Evolutionary conservation across 2,329 filamentous ascomycete genomes (phyloP), one percentile per base, ranked within the genome.

Genomic region (Aspergillus sclerotialis): DNA sequence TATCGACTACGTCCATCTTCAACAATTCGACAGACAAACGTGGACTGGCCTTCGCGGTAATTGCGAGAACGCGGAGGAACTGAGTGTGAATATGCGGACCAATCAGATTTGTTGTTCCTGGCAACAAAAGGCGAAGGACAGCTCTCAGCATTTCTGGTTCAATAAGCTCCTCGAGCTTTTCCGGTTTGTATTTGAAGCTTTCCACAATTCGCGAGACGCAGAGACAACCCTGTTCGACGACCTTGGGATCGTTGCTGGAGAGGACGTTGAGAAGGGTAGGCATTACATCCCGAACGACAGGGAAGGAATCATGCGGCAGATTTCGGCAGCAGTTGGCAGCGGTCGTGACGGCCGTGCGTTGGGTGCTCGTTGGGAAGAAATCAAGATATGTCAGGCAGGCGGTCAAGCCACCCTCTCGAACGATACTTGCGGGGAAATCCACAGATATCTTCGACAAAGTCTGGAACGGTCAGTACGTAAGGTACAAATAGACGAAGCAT

Each of bases 291-390:
- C 82, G 79, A 31, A 98, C 84, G 7, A 93, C 89, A 1, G 80
- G 71, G 55, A 98, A 98, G 0, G 87, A 93, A 52, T 96, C 92
- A 49, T 90, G 83, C 1, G 89, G 86, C 12, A 98, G 92, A 55
- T 95, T 95, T 43, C 92, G 84, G 60, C 93, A 98, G 67, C 92
- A 98, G 56, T 98, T 98, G 36, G 92, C 93, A 7, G 93, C 92
- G 9, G 90, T 98, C 3, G 89, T 96, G 6, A 98, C 92, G 5
- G 92, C 92, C 10, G 90, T 95, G 45, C 92, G 79, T 63, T 98
- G 92, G 2, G 92, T 96, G 60, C 90, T 92, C 0, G 92, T 98
- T 11, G 90, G 84, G 53, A 98, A 98, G 64, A 98, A 98, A 58
- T 98, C 92, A 38, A 98, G 75, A 56, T 92, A 96, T 0, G 86